A percentile compares a stretch with the other conserved stretches of the same genome.
Conservation (phyloP, 2,329 filamentous ascomycete species). For the Sclerotiophoma versabilis region DNA sequence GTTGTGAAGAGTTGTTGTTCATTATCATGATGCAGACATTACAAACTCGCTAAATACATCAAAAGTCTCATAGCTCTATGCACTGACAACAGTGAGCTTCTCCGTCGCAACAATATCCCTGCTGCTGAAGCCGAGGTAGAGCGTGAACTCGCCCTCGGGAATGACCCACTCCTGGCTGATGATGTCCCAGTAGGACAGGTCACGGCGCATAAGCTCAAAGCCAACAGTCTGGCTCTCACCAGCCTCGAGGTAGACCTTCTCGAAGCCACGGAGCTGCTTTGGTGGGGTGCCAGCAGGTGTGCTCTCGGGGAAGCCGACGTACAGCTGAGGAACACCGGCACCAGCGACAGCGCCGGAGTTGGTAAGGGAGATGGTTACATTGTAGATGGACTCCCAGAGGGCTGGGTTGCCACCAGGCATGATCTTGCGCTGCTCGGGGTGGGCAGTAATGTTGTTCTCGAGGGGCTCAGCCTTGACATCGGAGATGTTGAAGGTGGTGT, state of each 20-base stretch:
- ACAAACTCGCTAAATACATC: conserved; percentile 5
- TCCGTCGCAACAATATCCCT: conserved; percentile 33
- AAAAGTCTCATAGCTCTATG: background rate
- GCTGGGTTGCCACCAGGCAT: conserved; percentile 54
- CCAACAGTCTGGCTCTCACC: conserved; percentile 72
- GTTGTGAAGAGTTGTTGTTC: no score
- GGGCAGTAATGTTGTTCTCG: conserved; percentile 66
- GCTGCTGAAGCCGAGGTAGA: conserved; percentile 38
- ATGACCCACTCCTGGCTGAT: conserved; percentile 78
- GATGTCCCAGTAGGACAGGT: conserved; percentile 86
- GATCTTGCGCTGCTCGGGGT: conserved; percentile 52
- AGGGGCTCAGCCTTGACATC: conserved; percentile 65
- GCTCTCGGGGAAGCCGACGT: conserved; percentile 58
- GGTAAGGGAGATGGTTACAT: conserved; percentile 69
- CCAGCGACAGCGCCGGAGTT: conserved; percentile 70
- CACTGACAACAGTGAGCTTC: conserved; percentile 28
- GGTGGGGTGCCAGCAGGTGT: conserved; percentile 66
- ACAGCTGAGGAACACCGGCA: conserved; percentile 64
- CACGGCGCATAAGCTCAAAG: conserved; percentile 74
- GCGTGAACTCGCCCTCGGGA: conserved; percentile 50
- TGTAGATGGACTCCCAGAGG: conserved; percentile 73
- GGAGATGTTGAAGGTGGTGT: conserved; percentile 78
- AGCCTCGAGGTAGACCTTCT: conserved; percentile 58
- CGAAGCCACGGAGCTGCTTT: conserved; percentile 56
- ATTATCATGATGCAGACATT: conserved; percentile 11